Conservation (phyloP, 2,329 filamentous ascomycete species). For the Penicillium oxalicum region DNA sequence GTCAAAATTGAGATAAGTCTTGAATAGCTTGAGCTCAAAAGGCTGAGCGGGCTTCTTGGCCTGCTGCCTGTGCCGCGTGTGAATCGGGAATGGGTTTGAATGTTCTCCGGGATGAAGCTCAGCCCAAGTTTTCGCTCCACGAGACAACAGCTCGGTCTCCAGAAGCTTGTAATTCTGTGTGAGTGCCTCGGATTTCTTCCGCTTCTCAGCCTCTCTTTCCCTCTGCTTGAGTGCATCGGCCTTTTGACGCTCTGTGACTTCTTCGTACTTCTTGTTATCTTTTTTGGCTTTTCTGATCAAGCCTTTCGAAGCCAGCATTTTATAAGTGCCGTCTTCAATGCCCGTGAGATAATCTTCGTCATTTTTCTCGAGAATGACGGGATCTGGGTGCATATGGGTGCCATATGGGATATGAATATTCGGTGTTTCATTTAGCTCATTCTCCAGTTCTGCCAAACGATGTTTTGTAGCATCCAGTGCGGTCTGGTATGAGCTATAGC, state of each 20-base stretch:
- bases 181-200: slow-evolving; percentile 48
- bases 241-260: slow-evolving; percentile 12
- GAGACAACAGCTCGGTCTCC: slow-evolving; percentile 49
- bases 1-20: slow-evolving; percentile 47
- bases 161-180: slow-evolving; percentile 51
- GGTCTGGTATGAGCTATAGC: slow-evolving; percentile 29
- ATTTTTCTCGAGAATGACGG: slow-evolving; percentile 31
- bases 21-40: slow-evolving; percentile 50
- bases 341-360: slow-evolving; percentile 47
- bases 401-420: neutral
- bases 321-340: slow-evolving; percentile 54
- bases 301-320: slow-evolving; percentile 48
- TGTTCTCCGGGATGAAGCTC: slow-evolving; percentile 54
- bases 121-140: slow-evolving; percentile 60
- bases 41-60: slow-evolving; percentile 16
- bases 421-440: slow-evolving; percentile 36
- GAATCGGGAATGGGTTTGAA: neutral
- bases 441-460: slow-evolving; percentile 47
- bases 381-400: slow-evolving; percentile 7
- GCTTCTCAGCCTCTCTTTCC: slow-evolving; percentile 44
- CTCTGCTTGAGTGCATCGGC: slow-evolving; percentile 9
- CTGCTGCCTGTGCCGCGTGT: slow-evolving; percentile 7
- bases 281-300: slow-evolving; percentile 35
- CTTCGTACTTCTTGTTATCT: slow-evolving; percentile 32
- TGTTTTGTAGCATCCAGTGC: slow-evolving; percentile 57